Evolutionary conservation across 345 rosid genomes (phyloP).

Genomic region (Gossypium raimondii): DNA sequence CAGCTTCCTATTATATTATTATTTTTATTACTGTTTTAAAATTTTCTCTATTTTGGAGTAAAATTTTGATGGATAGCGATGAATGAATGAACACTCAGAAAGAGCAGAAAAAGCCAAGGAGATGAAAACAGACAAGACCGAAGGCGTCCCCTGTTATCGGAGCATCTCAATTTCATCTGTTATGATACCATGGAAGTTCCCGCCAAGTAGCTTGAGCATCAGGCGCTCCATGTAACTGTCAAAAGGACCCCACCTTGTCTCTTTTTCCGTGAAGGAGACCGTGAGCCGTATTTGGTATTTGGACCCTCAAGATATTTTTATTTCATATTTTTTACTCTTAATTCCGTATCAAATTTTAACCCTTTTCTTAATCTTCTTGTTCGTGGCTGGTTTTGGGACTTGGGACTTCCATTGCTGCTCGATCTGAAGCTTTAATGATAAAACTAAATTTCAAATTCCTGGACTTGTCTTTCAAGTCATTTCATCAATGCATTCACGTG

Average conservation of each 20-base stretch:
- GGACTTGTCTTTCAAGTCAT: conserved; percentile 9
- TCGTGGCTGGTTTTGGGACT: neutral
- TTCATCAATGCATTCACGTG: neutral
- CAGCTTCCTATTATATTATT: neutral
- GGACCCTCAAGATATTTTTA: neutral
- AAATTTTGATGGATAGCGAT: neutral
- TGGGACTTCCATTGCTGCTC: neutral
- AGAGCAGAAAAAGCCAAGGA: neutral
- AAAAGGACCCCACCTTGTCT: neutral
- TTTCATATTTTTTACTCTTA: neutral
- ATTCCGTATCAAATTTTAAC: neutral
- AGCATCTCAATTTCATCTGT: conserved; percentile 3
- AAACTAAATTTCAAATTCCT: conserved; percentile 23
- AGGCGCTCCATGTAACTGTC: neutral
- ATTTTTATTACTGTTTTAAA: neutral
- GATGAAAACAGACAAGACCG: too few relatives aligned
- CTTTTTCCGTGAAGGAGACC: neutral
- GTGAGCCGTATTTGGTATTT: neutral
- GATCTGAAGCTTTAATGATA: conserved; percentile 25
- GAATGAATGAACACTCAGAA: neutral
- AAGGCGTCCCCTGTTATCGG: neutral
- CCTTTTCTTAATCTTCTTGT: neutral
- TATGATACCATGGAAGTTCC: neutral
- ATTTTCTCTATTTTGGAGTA: neutral
- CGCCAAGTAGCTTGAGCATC: conserved; percentile 13